phyloP scores from a whole-genome alignment of 1,284 basidiomycete genomes.

The Fomes fomentarius region DNA sequence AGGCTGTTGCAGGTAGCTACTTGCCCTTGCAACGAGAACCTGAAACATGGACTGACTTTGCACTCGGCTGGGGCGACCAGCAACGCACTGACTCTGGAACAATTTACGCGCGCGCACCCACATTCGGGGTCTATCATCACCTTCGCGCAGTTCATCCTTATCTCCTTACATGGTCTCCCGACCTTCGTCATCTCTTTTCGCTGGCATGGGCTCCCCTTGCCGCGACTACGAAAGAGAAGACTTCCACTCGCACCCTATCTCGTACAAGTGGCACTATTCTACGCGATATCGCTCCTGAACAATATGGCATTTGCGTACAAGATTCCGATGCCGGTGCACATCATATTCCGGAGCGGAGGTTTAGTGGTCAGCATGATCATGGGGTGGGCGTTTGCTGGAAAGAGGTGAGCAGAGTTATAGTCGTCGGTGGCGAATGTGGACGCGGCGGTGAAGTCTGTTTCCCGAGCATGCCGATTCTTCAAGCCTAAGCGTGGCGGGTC shows the following conservation, averaged over 20 bases:
- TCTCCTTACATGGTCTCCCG: constrained; percentile 71
- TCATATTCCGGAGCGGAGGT: constrained; percentile 94
- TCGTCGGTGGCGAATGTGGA: too few relatives aligned
- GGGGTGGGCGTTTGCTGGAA: constrained; percentile 65
- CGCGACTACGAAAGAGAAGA: constrained; percentile 59
- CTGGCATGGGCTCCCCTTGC: constrained; percentile 22
- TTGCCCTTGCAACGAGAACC: constrained; percentile 5
- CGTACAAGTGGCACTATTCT: constrained; percentile 85
- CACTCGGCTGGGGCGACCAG: constrained; percentile 44
- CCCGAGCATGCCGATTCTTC: too few relatives aligned
- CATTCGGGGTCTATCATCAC: constrained; percentile 80
- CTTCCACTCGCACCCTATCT: constrained; percentile 81
- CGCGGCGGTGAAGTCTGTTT: too few relatives aligned
- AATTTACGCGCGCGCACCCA: constrained; percentile 65
- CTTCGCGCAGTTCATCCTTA: constrained; percentile 80
- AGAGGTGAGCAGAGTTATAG: constrained; percentile 44
- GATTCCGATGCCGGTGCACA: constrained; percentile 92
- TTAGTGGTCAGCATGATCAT: constrained; percentile 80
- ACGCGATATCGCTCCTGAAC: constrained; percentile 83
- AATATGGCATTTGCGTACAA: constrained; percentile 88
- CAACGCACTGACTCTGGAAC: constrained; percentile 75
- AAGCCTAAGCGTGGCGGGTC: too few relatives aligned
- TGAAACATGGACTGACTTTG: constrained; percentile 27
- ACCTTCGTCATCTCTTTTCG: constrained; percentile 48
- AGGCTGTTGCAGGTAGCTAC: constrained; percentile 60